Percentiles rank a stretch among this genome's conserved stretches.
phyloP scores from a whole-genome alignment of 192 early-diverging fungal genomes.

The Rhizophagus sp. region DNA sequence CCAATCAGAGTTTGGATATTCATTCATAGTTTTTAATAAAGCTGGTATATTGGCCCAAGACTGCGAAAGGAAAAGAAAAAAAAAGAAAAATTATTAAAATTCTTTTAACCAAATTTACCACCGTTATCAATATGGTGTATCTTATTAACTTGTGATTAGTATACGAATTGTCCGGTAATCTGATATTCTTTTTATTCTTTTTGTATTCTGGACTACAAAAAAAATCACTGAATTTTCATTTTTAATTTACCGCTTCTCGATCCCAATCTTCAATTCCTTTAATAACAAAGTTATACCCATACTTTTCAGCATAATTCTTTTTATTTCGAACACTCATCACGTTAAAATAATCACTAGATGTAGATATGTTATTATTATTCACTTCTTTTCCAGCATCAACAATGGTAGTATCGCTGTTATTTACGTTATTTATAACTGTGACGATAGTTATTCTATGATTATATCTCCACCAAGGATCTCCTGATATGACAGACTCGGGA shows the following conservation, averaged over 20 bases:
- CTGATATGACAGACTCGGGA: background rate
- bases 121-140: no score
- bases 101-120: no score
- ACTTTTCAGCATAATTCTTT: background rate
- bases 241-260: background rate
- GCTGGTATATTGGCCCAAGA: constrained; percentile 6
- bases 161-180: no score
- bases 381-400: background rate
- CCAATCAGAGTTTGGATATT: constrained; percentile 2
- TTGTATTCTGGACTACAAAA: no score
- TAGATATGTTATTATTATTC: background rate
- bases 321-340: background rate
- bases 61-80: background rate
- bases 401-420: no score
- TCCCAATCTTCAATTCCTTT: background rate
- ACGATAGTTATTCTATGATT: background rate
- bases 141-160: no score
- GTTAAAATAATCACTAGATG: background rate
- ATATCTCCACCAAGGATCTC: background rate
- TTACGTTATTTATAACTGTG: background rate
- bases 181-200: no score
- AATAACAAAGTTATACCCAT: background rate
- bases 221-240: no score
- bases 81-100: no score
- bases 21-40: constrained; percentile 12